Base-by-base conservation (phyloP, 2,329 filamentous ascomycete genomes). In the Fusarium abutilonis region DNA sequence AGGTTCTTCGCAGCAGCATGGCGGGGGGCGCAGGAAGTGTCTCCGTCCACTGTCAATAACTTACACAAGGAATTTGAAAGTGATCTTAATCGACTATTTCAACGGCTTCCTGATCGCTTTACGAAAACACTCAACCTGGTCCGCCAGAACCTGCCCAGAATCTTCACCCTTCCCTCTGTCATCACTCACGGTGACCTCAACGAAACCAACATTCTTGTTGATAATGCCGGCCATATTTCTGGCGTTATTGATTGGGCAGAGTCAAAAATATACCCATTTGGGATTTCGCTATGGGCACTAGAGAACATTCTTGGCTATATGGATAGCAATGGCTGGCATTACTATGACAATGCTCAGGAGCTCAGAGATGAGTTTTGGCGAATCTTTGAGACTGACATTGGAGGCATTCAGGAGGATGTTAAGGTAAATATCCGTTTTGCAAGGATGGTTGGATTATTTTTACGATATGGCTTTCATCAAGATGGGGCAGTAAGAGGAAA, bases 261-360 rank as follows among this genome's bases (percentile, higher is more conserved):
- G 11, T 7, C 43, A 2, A 36, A 23, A n/a, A 29, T 46, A 2
- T 36, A 15, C 21, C 43, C 43, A 4, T 46, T 46, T 23, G 31
- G 43, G 17, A 21, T 46, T 36, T 46, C 43, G 7, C 31, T 46
- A n/a, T 46, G 43, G 43, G 43, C 31, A 11, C 23, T 46, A 7
- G 43, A 46, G 43, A 46, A 35, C 17, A 28, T 46, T 15, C 43
- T 46, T 23, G 43, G 43, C 11, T 46, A 15, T 46, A 35, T 46
- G 43, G 19, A 36, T 36, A 13, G 31, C 19, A 26, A 4, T 14
- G 43, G 43, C 6, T 46, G 43, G 43, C 43, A 46, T 35, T 46
- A 46, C 31, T 14, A 36, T 21, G 17, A 14, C 11, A 36, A 46
- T n/a, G 17, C 29, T 15, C 15, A 36, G 17, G 31, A 23, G 3